A percentile compares a stretch with the other conserved stretches of the same genome.
Conservation (phyloP, 2,329 filamentous ascomycete species). For the Phaeosphaeriaceae sp. region DNA sequence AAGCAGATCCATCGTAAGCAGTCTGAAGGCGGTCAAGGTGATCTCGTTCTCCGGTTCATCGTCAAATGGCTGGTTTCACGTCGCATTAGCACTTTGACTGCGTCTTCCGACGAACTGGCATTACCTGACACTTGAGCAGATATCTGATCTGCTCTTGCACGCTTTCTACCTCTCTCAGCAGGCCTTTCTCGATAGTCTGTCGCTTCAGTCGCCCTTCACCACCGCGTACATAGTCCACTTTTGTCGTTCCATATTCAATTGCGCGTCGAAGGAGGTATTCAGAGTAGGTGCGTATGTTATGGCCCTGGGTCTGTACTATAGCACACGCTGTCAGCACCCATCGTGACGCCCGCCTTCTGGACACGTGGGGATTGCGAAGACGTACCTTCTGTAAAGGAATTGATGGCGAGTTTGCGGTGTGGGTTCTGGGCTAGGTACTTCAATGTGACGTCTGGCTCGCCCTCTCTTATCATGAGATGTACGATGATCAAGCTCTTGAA, state of each 20-base stretch:
- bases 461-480: conserved; percentile 97
- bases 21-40: conserved; percentile 88
- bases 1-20: conserved; percentile 88
- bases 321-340: conserved; percentile 48
- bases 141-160: conserved; percentile 88
- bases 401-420: conserved; percentile 79
- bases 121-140: conserved; percentile 86
- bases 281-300: conserved; percentile 91
- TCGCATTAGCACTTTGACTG: conserved; percentile 1
- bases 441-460: conserved; percentile 86
- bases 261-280: conserved; percentile 85
- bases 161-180: conserved; percentile 88
- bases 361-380: conserved; percentile 4
- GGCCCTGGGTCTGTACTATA: conserved; percentile 92
- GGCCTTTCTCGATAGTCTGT: conserved; percentile 86
- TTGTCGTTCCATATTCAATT: conserved; percentile 81
- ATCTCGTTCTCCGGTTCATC: conserved; percentile 96
- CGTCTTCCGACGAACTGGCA: conserved; percentile 34
- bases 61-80: conserved; percentile 71
- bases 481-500: conserved; percentile 97
- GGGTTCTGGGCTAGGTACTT: conserved; percentile 83
- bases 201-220: conserved; percentile 85
- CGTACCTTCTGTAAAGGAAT: conserved; percentile 90
- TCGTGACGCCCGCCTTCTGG: neutral
- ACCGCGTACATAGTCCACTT: conserved; percentile 86